Evolutionary conservation across 208 protist species (phyloP).

Genomic region (Leishmania martiniquensis): DNA sequence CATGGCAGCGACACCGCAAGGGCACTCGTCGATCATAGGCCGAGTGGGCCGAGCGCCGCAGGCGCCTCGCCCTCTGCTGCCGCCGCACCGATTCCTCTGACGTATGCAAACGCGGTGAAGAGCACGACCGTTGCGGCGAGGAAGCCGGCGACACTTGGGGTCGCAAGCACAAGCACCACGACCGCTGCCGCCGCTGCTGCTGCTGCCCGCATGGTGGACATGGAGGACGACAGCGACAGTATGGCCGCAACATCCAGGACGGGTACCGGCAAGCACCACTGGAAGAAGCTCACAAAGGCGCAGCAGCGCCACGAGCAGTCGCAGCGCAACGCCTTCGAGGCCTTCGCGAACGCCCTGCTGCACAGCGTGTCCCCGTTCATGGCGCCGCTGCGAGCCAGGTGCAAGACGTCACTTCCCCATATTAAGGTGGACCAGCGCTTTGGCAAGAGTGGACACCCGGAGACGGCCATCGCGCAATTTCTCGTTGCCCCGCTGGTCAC

Average conservation of each 20-base stretch:
- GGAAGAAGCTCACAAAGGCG: slow-evolving; percentile 85
- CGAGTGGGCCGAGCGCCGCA: background rate
- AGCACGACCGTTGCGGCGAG: slow-evolving; percentile 14
- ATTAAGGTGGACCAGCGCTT: slow-evolving; percentile 91
- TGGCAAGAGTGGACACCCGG: slow-evolving; percentile 82
- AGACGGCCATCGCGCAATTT: slow-evolving; percentile 88
- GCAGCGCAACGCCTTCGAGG: slow-evolving; percentile 89
- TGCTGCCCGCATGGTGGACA: slow-evolving; percentile 8
- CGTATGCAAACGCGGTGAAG: slow-evolving; percentile 47
- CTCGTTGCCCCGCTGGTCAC: slow-evolving; percentile 84
- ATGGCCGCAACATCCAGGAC: slow-evolving; percentile 36
- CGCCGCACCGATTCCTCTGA: slow-evolving; percentile 29
- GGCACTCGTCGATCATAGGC: background rate
- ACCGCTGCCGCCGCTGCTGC: slow-evolving; percentile 15
- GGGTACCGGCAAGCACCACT: slow-evolving; percentile 69
- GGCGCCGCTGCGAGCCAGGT: slow-evolving; percentile 73
- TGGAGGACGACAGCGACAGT: slow-evolving; percentile 28
- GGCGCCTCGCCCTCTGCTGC: slow-evolving; percentile 3
- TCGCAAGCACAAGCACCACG: slow-evolving; percentile 19
- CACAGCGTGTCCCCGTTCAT: slow-evolving; percentile 90
- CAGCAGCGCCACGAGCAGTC: slow-evolving; percentile 83
- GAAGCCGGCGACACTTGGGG: slow-evolving; percentile 34
- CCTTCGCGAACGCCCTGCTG: slow-evolving; percentile 84
- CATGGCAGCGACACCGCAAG: background rate
- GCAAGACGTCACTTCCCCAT: slow-evolving; percentile 82